Evolutionary conservation across 306 rosid species (phyloP).

Genomic region (Prunus dulcis): DNA sequence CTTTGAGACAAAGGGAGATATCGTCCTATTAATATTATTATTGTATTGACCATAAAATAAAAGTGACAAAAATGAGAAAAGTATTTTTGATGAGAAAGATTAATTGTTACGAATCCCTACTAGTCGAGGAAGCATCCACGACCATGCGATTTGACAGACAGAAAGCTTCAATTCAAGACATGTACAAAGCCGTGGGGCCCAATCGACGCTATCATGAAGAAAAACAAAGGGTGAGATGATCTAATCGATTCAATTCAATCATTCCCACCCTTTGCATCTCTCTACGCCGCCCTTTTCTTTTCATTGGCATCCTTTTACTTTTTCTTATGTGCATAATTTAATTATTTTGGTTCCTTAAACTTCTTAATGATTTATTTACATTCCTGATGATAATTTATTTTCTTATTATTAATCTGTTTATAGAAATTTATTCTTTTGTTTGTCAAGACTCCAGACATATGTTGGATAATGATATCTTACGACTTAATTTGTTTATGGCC

Average conservation of each 20-base stretch:
- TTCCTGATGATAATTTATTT: too few species aligned
- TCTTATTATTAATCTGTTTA: too few species aligned
- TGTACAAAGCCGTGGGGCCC: neutral
- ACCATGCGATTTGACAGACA: neutral
- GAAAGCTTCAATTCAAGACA: neutral
- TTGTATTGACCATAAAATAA: neutral
- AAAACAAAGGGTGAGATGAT: neutral
- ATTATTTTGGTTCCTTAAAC: neutral
- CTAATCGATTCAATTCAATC: neutral
- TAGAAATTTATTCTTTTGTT: too few species aligned
- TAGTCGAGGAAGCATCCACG: neutral
- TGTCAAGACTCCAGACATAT: too few species aligned
- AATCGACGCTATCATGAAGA: neutral
- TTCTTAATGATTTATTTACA: neutral
- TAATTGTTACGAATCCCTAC: neutral
- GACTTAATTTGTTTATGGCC: too few species aligned
- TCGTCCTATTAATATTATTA: neutral
- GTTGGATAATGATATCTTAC: too few species aligned
- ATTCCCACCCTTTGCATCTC: neutral
- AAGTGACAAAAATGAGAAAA: constrained; percentile 2
- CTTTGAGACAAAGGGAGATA: neutral
- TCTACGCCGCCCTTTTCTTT: neutral
- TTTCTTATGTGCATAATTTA: neutral
- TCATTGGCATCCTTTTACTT: neutral
- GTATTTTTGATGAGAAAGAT: neutral